Percentiles rank a stretch among this genome's conserved stretches.
Conservation (phyloP, 345 rosid genomes). For the Bruguiera sexangula region DNA sequence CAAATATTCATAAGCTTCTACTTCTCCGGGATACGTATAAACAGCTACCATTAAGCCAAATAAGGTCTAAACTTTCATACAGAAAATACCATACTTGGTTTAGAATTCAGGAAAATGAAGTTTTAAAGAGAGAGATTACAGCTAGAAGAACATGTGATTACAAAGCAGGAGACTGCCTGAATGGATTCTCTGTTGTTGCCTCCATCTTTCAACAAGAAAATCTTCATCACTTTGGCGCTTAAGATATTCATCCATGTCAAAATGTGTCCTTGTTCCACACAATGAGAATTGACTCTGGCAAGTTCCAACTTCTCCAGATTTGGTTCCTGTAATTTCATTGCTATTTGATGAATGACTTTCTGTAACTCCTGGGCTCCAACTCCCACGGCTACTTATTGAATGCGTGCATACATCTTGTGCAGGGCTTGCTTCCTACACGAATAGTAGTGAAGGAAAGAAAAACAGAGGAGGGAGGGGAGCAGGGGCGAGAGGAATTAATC, state of each 20-base stretch:
- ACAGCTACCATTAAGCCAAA: background rate
- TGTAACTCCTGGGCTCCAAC: conserved; percentile 64
- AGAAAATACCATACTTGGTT: background rate
- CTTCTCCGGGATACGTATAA: background rate
- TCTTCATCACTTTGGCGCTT: conserved; percentile 48
- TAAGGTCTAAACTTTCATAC: conserved; percentile 6
- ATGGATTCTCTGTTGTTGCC: conserved; percentile 56
- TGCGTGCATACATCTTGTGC: conserved; percentile 37
- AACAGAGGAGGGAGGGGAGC: background rate
- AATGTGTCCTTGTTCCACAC: conserved; percentile 21
- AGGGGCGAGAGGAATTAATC: background rate
- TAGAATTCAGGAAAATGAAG: background rate
- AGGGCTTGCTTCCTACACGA: conserved; percentile 41
- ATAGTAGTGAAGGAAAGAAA: background rate
- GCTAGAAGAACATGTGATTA: conserved; percentile 41
- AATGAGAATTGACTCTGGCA: conserved; percentile 10
- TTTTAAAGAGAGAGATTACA: background rate
- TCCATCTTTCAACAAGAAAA: conserved; percentile 59
- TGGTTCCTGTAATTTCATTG: conserved; percentile 25
- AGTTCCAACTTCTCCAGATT: conserved; percentile 25
- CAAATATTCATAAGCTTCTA: background rate
- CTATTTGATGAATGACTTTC: conserved; percentile 25
- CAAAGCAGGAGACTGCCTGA: conserved; percentile 67
- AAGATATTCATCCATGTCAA: conserved; percentile 63
- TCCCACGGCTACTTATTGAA: conserved; percentile 68